Percentiles rank a stretch among this genome's conserved stretches.
Conservation (phyloP, 768 basidiomycete species). For the Psilocybe tampanensis region DNA sequence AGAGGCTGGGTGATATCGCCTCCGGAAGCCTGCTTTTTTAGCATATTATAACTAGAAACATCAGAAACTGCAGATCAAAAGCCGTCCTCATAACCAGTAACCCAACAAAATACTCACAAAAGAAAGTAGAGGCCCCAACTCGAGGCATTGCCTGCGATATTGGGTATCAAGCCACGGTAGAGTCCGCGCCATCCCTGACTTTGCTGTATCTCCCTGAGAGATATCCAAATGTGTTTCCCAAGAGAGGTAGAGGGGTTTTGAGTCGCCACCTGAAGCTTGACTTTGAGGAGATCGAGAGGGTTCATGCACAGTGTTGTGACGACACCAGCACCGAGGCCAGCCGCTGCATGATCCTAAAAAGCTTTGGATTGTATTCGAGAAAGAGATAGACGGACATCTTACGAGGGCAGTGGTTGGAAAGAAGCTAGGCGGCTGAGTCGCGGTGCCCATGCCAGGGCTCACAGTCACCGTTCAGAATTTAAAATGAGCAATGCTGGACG, state of each 20-base stretch:
- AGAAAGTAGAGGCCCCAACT: conserved; percentile 99
- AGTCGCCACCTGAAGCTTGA: conserved; percentile 90
- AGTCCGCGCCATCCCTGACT: conserved; percentile 82
- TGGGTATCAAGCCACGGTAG: conserved; percentile 88
- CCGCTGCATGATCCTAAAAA: conserved; percentile 88
- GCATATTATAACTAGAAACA: conserved; percentile 79
- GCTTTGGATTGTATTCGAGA: background rate
- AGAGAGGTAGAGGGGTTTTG: conserved; percentile 58
- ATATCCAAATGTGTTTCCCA: conserved; percentile 75
- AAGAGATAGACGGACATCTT: conserved; percentile 11
- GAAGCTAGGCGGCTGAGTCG: conserved; percentile 48
- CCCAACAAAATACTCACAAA: conserved; percentile 63
- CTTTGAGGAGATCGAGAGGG: conserved; percentile 93
- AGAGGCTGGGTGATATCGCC: conserved; percentile 68
- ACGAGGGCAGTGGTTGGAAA: conserved; percentile 54
- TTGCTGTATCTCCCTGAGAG: conserved; percentile 72
- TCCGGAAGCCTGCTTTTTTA: conserved; percentile 79
- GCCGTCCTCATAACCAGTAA: background rate
- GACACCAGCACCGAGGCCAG: conserved; percentile 91
- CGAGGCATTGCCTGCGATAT: conserved; percentile 92
- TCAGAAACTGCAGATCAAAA: background rate
- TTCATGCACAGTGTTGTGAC: conserved; percentile 95
- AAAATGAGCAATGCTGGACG: no score
- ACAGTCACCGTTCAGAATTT: background rate
- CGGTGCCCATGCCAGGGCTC: conserved; percentile 17